Base-by-base conservation (phyloP, 2,329 filamentous ascomycete genomes). In the Pyrenophora seminiperda region DNA sequence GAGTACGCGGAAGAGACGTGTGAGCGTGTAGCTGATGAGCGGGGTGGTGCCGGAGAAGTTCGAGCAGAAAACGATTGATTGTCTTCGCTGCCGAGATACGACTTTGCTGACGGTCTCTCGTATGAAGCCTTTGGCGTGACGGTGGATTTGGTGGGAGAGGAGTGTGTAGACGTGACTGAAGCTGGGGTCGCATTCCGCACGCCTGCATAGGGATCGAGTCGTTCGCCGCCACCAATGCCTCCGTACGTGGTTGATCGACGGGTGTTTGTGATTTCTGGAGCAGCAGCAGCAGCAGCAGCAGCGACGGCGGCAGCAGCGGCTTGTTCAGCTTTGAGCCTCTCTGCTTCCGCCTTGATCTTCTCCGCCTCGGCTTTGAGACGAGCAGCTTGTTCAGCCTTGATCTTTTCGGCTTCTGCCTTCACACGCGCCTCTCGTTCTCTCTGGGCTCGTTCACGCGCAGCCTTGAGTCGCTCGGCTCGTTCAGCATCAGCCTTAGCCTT, bases 171-270 rank as follows among this genome's bases (percentile, higher is more conserved):
- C 1, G 69, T 67, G 13, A 72, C 66, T 2, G 69, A 72, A 4
- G 70, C 62, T 34, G 68, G 50, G 76, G 77, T 47, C 79, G 84
- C 56, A 79, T 81, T 59, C 34, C 54, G 53, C 81, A 84, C 60
- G 27, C 69, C 68, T 5, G 86, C 86, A 82, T 87, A 90, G 60
- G 85, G 85, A 71, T 84, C 88, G 41, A 81, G 86, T 73, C 81
- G 85, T 72, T 90, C 87, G 41, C 87, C 87, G 17, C 86, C 81
- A 24, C 83, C 81, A 11, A 69, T 46, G 17, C 68, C 68, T 24
- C 69, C 46, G 81, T 72, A 73, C 7, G 71, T 67, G 10, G 67
- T 66, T 20, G 66, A 69, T 9, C 69, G 67, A 32, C 68, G 66
- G n/a, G 53, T 58, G 18, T 62, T 39, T 5, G 48, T 54, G 29